Evolutionary conservation across 176 grass and related monocot species (phyloP).

Genomic region (Eremochloa ophiuroides): DNA sequence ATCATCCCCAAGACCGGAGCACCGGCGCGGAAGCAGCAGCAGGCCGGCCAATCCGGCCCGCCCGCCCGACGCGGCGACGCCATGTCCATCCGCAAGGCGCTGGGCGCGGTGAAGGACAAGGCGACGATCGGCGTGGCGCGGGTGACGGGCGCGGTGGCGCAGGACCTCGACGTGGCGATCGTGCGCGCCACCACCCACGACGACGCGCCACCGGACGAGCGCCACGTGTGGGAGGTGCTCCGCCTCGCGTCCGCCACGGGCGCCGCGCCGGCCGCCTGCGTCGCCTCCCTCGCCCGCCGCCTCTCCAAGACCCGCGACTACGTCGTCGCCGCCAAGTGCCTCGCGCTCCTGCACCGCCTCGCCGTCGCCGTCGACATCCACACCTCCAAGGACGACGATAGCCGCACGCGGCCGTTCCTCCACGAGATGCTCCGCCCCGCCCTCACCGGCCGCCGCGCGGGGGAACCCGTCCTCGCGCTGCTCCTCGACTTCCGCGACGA

Average conservation of each 20-base stretch:
- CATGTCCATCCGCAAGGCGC: constrained; percentile 66
- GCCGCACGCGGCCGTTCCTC: constrained; percentile 44
- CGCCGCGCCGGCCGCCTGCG: constrained; percentile 31
- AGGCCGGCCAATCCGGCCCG: neutral
- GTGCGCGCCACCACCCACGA: constrained; percentile 78
- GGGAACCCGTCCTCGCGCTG: constrained; percentile 42
- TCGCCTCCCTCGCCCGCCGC: constrained; percentile 48
- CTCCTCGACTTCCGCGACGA: constrained; percentile 79
- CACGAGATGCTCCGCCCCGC: constrained; percentile 53
- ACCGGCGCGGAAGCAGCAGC: neutral
- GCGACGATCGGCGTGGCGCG: constrained; percentile 72
- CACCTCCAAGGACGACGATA: neutral
- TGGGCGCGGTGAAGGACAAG: constrained; percentile 85
- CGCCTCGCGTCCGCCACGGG: constrained; percentile 26
- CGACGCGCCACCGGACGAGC: constrained; percentile 50
- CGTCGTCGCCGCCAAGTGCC: constrained; percentile 75
- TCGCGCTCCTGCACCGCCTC: constrained; percentile 70
- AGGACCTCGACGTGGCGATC: constrained; percentile 76
- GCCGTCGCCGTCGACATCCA: neutral
- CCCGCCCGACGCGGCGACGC: too few species aligned
- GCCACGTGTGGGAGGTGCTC: constrained; percentile 44
- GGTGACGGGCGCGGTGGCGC: constrained; percentile 43
- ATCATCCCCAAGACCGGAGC: too few species aligned
- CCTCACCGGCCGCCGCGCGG: constrained; percentile 3
- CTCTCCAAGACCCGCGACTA: constrained; percentile 65